phyloP scores from a whole-genome alignment of 2,329 filamentous ascomycete genomes.

The Cytospora chrysosperma region DNA sequence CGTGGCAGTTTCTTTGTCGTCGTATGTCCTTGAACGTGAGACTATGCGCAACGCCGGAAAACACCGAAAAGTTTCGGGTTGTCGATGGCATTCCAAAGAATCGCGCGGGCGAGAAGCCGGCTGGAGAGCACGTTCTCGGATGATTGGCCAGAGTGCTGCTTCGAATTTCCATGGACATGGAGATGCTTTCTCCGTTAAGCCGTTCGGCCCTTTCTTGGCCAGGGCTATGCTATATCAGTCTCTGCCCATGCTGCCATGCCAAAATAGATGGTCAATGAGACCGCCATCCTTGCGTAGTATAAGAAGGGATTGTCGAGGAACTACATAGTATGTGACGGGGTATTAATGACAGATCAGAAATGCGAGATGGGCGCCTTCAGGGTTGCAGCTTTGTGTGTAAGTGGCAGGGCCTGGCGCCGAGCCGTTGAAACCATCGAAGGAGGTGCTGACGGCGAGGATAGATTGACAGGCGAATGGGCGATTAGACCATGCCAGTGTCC shows the following conservation, averaged over 20 bases:
- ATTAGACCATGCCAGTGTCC: background rate
- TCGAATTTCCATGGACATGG: conserved; percentile 7
- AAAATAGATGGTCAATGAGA: background rate
- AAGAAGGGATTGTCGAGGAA: no score
- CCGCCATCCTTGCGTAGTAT: background rate
- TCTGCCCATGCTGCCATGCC: background rate
- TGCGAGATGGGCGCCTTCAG: background rate
- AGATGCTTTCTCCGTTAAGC: background rate
- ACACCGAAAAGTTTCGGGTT: background rate
- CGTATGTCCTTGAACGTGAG: background rate
- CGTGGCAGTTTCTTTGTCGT: background rate
- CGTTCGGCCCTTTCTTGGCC: conserved; percentile 14
- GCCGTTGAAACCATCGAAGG: conserved; percentile 2
- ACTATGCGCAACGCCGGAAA: conserved; percentile 8
- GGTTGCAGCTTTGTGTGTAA: no score
- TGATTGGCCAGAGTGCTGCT: conserved; percentile 17
- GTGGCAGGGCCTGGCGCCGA: conserved; percentile 9
- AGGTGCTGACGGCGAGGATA: background rate
- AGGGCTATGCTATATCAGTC: conserved; percentile 12
- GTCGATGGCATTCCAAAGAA: background rate
- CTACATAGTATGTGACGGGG: background rate
- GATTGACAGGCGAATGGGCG: background rate
- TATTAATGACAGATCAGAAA: conserved; percentile 22
- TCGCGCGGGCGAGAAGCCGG: background rate
- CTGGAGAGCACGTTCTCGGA: conserved; percentile 19